A percentile compares a stretch with the other conserved stretches of the same genome.
phyloP scores from a whole-genome alignment of 805 yeast species.

The Ogataea zsoltii region DNA sequence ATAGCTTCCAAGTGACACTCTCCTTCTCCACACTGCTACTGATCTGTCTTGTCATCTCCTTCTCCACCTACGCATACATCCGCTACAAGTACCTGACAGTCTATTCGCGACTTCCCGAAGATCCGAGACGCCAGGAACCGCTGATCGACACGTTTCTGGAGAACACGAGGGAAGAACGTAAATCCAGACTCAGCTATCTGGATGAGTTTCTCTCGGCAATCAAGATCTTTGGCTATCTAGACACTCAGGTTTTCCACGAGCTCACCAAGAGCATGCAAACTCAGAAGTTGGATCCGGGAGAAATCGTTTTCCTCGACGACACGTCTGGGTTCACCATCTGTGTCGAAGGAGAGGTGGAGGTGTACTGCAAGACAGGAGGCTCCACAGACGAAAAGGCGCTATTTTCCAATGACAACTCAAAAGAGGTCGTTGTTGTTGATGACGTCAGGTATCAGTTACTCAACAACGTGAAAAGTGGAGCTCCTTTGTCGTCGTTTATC shows the following conservation, averaged over 20 bases:
- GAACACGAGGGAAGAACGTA: constrained; percentile 36
- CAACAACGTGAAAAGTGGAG: constrained; percentile 78
- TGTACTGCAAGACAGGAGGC: constrained; percentile 58
- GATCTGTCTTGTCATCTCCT: constrained; percentile 31
- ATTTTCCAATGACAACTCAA: constrained; percentile 33
- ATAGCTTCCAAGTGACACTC: constrained; percentile 50
- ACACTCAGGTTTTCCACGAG: constrained; percentile 87
- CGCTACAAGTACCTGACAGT: constrained; percentile 64
- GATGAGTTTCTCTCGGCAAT: constrained; percentile 91
- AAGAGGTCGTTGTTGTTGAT: constrained; percentile 50
- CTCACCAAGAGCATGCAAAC: constrained; percentile 91
- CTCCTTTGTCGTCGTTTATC: constrained; percentile 82
- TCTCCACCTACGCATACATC: constrained; percentile 46
- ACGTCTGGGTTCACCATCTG: constrained; percentile 83
- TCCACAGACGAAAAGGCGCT: constrained; percentile 22
- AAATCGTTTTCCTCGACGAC: constrained; percentile 67
- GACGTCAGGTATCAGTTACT: constrained; percentile 68
- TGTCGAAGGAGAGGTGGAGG: constrained; percentile 86
- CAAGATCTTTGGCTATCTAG: constrained; percentile 91
- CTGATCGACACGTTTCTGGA: constrained; percentile 48
- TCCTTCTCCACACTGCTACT: constrained; percentile 49
- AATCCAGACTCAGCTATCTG: constrained; percentile 61
- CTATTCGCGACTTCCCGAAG: constrained; percentile 58
- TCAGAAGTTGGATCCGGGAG: constrained; percentile 75
- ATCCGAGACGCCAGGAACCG: constrained; percentile 44